Conservation (phyloP, 1,284 basidiomycete species). For the Malassezia equina region DNA sequence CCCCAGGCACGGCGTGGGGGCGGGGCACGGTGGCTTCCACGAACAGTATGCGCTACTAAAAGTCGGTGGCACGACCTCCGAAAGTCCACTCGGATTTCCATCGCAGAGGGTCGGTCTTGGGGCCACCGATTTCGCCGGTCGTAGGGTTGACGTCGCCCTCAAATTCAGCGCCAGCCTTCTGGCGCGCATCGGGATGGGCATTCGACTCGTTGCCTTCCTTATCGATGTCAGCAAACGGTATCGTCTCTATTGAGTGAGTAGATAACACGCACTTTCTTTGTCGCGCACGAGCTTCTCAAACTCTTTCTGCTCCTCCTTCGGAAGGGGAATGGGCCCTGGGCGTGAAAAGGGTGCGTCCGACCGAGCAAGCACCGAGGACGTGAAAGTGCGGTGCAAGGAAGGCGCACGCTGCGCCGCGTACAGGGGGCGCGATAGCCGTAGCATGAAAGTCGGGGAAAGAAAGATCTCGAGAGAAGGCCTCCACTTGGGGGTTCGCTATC, state of each 20-base stretch:
- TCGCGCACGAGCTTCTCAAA: constrained; percentile 48
- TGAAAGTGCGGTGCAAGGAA: not conserved
- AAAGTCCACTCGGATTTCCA: constrained; percentile 47
- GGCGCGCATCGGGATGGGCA: constrained; percentile 48
- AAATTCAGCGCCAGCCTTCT: constrained; percentile 50
- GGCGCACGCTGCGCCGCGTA: not conserved
- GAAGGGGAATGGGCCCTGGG: constrained; percentile 47
- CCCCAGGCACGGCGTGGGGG: not conserved
- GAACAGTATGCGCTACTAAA: constrained; percentile 11
- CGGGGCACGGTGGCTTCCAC: too few species aligned
- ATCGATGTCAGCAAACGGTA: constrained; percentile 15
- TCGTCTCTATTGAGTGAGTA: constrained; percentile 2
- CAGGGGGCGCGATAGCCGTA: too few species aligned
- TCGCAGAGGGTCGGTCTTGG: constrained; percentile 54
- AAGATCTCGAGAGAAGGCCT: not conserved
- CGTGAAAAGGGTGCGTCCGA: constrained; percentile 32
- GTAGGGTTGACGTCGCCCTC: constrained; percentile 54
- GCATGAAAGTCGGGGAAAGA: not conserved
- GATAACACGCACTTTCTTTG: constrained; percentile 30
- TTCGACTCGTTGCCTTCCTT: constrained; percentile 8
- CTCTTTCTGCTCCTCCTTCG: constrained; percentile 49
- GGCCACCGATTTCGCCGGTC: constrained; percentile 55
- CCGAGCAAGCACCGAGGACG: not conserved
- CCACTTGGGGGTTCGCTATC: not conserved
- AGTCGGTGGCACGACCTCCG: constrained; percentile 45